Evolutionary conservation across 306 rosid species (phyloP).

Genomic region (Cucumis melo): DNA sequence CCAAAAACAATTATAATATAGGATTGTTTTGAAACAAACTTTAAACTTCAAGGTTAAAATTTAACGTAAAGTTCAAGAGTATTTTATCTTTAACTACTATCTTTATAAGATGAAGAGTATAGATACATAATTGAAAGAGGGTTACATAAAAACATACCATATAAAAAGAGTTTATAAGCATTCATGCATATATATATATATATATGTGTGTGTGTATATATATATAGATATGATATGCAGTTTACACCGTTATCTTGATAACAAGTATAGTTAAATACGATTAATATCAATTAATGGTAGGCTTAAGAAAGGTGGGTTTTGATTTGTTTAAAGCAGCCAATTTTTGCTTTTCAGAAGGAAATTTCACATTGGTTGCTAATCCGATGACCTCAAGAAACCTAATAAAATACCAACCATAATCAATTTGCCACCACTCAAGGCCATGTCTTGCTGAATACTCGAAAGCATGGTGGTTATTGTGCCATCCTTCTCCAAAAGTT

Average conservation of each 20-base stretch:
- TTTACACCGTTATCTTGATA: neutral
- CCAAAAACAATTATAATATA: no score
- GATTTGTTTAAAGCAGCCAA: neutral
- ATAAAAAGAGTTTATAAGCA: neutral
- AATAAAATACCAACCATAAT: neutral
- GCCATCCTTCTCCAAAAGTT: neutral
- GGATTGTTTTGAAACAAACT: no score
- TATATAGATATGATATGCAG: neutral
- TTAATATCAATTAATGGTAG: neutral
- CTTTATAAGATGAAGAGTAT: no score
- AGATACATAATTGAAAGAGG: no score
- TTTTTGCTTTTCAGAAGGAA: neutral
- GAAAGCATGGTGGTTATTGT: neutral
- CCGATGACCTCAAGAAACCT: neutral
- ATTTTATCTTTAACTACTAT: no score
- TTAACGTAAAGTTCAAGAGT: no score
- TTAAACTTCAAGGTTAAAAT: no score
- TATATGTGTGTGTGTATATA: no score
- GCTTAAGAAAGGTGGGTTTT: neutral
- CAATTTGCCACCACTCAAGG: neutral
- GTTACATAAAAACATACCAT: neutral
- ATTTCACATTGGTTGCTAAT: neutral
- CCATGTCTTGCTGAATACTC: conserved; percentile 3
- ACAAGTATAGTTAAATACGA: neutral
- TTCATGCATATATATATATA: no score